Base-by-base conservation (phyloP, 1,139 yeast genomes). In the Kodamaea fungicola region DNA sequence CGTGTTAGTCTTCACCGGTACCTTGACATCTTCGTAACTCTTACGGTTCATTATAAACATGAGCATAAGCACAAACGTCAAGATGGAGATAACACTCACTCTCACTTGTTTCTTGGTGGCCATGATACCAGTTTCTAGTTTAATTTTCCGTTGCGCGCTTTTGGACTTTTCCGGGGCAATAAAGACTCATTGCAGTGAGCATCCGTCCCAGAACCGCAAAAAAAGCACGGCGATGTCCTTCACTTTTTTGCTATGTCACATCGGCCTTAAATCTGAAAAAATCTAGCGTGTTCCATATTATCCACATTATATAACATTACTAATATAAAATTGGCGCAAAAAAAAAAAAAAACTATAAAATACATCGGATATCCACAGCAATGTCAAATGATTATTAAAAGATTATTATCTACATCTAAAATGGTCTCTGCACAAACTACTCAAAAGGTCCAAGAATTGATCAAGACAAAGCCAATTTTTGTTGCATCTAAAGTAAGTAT, bases 401-500 rank as follows among this genome's bases (percentile, higher is more conserved):
- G 49, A 37, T 29, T 35, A n/a, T 31, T 47, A 10, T 33, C 48
- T 9, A 36, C 41, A 8, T 31, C 46, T 22, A 44, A 34, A 42
- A 49, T 49, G 53, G 51, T 62, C 34, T 73, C 81, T 38, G 72
- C 75, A 53, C 76, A 72, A 61, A 63, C 78, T 42, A 61, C 74
- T 42, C 59, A 71, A 33, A 77, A 76, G 57, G 85, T 84, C 49
- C 76, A 85, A 61, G 60, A 67, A 34, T 71, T 84, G 54, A 84
- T 87, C 64, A 72, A 74, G 52, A 63, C 73, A 43, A 77, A 84
- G 65, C 79, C 81, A 43, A 67, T 90, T 41, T 87, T 89, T 59
- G 80, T 90, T 49, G 96, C 96, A 38, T 83, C 96, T 37, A 89
- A 89, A 73, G 71, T 82, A 37, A 13, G 51, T 45, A 33, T 12